Evolutionary conservation across 1,284 basidiomycete genomes (phyloP).

Genomic region (Malassezia cuniculi): DNA sequence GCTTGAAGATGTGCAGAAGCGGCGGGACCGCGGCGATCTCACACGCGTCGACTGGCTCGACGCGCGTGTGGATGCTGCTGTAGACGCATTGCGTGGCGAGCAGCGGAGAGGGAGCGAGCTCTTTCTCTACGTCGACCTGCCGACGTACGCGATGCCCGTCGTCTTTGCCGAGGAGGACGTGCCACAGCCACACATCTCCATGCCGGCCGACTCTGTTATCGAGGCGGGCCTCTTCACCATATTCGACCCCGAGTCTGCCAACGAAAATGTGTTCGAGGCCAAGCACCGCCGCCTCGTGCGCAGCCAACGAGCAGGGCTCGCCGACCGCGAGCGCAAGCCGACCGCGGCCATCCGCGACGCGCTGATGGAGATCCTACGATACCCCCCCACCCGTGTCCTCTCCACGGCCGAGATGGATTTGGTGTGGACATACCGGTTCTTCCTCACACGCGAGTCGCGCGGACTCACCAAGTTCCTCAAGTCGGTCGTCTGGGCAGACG

Average conservation of each 20-base stretch:
- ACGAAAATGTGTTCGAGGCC: slow-evolving; percentile 91
- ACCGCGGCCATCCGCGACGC: slow-evolving; percentile 86
- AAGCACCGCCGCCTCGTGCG: slow-evolving; percentile 89
- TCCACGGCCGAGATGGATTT: slow-evolving; percentile 86
- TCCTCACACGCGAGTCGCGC: slow-evolving; percentile 70
- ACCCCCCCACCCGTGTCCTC: slow-evolving; percentile 74
- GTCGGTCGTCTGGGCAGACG: slow-evolving; percentile 92
- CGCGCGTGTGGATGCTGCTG: slow-evolving; percentile 67
- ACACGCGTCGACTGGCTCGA: slow-evolving; percentile 91
- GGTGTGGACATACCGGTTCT: slow-evolving; percentile 98
- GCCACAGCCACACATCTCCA: not conserved
- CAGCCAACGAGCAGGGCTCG: slow-evolving; percentile 82
- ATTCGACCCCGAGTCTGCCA: slow-evolving; percentile 73
- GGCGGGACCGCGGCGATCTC: slow-evolving; percentile 87
- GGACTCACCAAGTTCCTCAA: slow-evolving; percentile 95
- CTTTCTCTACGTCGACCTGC: slow-evolving; percentile 86
- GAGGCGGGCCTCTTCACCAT: slow-evolving; percentile 56
- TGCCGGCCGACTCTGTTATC: not conserved
- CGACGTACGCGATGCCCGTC: slow-evolving; percentile 95
- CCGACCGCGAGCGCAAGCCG: slow-evolving; percentile 89
- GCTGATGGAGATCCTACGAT: slow-evolving; percentile 73
- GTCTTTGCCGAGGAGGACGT: slow-evolving; percentile 60
- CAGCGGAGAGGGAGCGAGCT: slow-evolving; percentile 22
- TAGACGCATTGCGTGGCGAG: too few species aligned
- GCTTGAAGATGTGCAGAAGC: slow-evolving; percentile 89